These are phyloP conservation scores for Draba incana DNA, from an alignment of 345 rosid species.

Conservation along the genomic window DNA sequence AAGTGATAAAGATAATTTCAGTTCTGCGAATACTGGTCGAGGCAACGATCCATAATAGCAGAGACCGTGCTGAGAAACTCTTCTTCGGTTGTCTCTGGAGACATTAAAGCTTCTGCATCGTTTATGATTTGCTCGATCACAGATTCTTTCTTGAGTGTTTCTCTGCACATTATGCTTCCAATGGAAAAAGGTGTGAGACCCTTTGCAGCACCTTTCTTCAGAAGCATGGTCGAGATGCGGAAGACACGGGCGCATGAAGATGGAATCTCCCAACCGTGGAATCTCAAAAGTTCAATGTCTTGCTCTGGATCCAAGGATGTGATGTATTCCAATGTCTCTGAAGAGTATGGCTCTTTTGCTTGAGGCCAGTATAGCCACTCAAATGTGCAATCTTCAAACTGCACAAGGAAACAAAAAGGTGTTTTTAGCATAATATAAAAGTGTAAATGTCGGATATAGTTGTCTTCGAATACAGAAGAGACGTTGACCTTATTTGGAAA, in stretches of 20 bases:
- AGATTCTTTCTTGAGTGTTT: conserved; percentile 58
- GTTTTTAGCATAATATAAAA: not conserved
- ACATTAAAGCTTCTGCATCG: conserved; percentile 60
- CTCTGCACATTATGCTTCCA: conserved; percentile 83
- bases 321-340: conserved; percentile 61
- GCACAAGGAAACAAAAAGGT: conserved; percentile 21
- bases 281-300: conserved; percentile 67
- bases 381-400: conserved; percentile 94
- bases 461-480: not conserved
- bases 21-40: conserved; percentile 44
- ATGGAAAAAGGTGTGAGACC: conserved; percentile 72
- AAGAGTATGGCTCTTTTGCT: conserved; percentile 67
- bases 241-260: conserved; percentile 52
- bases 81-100: conserved; percentile 58
- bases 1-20: conserved; percentile 25
- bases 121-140: conserved; percentile 63
- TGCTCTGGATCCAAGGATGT: conserved; percentile 59
- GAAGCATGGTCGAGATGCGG: conserved; percentile 76
- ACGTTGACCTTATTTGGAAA: conserved; percentile 66
- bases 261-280: conserved; percentile 77
- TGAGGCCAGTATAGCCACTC: conserved; percentile 98
- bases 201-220: conserved; percentile 73
- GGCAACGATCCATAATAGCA: conserved; percentile 58
- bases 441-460: no score
- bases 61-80: conserved; percentile 56